Conservation (phyloP, 768 basidiomycete species). For the Russula virescens region DNA sequence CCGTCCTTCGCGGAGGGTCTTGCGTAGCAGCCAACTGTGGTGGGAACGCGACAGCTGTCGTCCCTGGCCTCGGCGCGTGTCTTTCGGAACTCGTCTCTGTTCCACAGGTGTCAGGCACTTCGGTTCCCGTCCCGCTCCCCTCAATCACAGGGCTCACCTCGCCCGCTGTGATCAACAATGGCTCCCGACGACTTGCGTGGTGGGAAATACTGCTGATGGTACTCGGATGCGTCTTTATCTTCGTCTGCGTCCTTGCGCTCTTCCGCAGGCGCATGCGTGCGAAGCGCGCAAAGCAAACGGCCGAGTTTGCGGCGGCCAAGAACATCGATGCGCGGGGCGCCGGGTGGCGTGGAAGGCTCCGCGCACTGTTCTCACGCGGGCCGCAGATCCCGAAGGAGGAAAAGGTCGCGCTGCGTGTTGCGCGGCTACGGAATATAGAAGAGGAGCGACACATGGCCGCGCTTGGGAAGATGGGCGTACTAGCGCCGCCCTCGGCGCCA, state of each 20-base stretch:
- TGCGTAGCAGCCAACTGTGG: constrained; percentile 60
- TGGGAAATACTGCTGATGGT: constrained; percentile 85
- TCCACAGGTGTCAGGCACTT: constrained; percentile 41
- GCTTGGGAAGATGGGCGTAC: constrained; percentile 33
- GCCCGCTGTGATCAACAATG: constrained; percentile 36
- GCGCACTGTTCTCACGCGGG: constrained; percentile 47
- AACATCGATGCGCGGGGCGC: constrained; percentile 40
- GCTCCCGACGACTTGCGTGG: constrained; percentile 49
- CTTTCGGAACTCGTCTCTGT: constrained; percentile 66
- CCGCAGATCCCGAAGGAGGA: constrained; percentile 19
- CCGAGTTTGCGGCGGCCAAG: constrained; percentile 56
- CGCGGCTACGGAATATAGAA: constrained; percentile 46
- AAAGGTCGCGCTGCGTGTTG: constrained; percentile 27
- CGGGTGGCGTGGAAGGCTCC: constrained; percentile 51
- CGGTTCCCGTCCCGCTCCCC: constrained; percentile 42
- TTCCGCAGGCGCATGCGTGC: constrained; percentile 69
- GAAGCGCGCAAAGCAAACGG: constrained; percentile 61
- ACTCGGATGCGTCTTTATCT: constrained; percentile 74
- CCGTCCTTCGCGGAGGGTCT: constrained; percentile 57
- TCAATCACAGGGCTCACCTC: constrained; percentile 51
- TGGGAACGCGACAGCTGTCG: constrained; percentile 44
- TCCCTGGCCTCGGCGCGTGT: constrained; percentile 71
- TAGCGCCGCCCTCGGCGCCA: no score
- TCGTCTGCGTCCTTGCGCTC: constrained; percentile 56
- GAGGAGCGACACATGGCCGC: constrained; percentile 44